phyloP scores from a whole-genome alignment of 148 eudicot species.

The Bassia scoparia region DNA sequence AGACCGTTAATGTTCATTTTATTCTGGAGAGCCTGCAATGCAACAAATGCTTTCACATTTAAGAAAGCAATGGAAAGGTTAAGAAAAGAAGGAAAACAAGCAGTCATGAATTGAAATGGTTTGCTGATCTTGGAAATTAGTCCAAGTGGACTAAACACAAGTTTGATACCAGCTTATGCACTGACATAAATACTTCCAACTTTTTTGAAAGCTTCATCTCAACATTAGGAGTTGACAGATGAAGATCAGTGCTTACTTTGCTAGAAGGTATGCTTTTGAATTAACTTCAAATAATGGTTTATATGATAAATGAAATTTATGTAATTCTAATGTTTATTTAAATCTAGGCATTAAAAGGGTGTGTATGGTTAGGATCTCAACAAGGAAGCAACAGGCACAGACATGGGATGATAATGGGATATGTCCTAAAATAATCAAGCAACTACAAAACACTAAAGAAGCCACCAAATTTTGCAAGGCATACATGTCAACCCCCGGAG shows the following conservation, averaged over 20 bases:
- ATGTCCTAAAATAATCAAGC: too few species aligned
- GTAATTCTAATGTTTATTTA: too few species aligned
- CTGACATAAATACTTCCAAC: constrained; percentile 11
- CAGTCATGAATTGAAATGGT: not conserved
- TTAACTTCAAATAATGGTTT: too few species aligned
- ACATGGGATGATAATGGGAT: too few species aligned
- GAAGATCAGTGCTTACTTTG: not conserved
- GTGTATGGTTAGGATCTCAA: too few species aligned
- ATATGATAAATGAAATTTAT: too few species aligned
- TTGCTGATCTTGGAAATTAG: not conserved
- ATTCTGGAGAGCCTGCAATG: not conserved
- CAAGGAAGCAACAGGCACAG: too few species aligned
- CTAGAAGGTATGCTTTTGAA: not conserved
- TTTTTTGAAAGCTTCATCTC: constrained; percentile 14
- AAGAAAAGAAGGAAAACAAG: not conserved
- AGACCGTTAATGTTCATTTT: not conserved
- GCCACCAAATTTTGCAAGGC: too few species aligned
- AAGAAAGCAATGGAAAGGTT: not conserved
- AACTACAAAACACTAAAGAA: too few species aligned
- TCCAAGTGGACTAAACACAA: not conserved
- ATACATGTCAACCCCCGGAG: not conserved
- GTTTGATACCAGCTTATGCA: not conserved
- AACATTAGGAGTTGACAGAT: constrained; percentile 5
- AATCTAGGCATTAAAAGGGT: too few species aligned
- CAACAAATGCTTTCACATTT: not conserved